A percentile compares a stretch with the other conserved stretches of the same genome.
Evolutionary conservation across 352 stramenopile genomes (phyloP).

Genomic region (Phytophthora hybrid): DNA sequence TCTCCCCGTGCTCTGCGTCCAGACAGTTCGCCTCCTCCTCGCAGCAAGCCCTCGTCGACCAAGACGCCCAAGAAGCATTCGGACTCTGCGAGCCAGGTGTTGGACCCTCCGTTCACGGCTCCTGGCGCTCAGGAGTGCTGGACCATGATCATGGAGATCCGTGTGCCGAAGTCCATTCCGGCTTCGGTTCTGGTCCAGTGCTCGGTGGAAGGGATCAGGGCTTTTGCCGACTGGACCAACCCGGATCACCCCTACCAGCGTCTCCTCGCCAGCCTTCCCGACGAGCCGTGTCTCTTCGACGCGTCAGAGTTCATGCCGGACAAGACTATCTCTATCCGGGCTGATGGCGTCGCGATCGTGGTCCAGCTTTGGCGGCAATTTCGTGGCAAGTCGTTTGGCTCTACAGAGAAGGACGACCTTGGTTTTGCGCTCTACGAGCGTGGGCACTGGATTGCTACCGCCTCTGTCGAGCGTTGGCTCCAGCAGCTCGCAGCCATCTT

Average conservation of each 20-base stretch:
- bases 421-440: background rate
- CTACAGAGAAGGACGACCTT: background rate
- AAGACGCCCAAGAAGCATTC: background rate
- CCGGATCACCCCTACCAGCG: background rate
- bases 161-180: background rate
- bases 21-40: background rate
- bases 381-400: background rate
- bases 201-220: background rate
- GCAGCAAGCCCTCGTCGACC: background rate
- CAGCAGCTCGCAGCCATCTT: background rate
- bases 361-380: background rate
- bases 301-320: background rate
- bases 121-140: background rate
- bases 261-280: background rate
- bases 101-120: background rate
- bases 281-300: background rate
- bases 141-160: background rate
- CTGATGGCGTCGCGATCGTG: background rate
- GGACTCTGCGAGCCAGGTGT: accelerated
- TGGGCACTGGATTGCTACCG: background rate
- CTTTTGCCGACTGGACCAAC: background rate
- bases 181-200: background rate
- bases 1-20: too few species aligned
- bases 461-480: background rate
- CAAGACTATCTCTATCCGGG: background rate